Conservation (phyloP, 1,139 yeast genomes). For the Saccharomycopsis crataegensis region DNA sequence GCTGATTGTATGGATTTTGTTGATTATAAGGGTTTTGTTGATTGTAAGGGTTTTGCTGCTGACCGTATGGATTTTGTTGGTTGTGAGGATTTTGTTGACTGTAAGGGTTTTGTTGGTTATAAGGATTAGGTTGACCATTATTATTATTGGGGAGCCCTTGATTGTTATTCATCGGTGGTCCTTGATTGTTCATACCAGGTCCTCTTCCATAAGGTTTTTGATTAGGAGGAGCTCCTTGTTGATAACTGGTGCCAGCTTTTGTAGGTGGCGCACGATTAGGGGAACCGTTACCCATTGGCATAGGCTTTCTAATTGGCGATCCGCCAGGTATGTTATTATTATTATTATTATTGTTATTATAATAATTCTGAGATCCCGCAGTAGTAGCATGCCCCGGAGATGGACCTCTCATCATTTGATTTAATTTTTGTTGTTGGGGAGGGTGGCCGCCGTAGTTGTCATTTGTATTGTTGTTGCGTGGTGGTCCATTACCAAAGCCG, state of each 20-base stretch:
- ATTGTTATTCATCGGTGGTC: neutral
- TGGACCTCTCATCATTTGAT: constrained; percentile 3
- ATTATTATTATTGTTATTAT: neutral
- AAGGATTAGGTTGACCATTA: neutral
- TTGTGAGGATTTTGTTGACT: neutral
- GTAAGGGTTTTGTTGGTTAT: neutral
- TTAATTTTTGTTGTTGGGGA: neutral
- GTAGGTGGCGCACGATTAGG: constrained; percentile 2
- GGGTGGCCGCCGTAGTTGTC: neutral
- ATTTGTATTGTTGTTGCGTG: neutral
- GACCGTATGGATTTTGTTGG: neutral
- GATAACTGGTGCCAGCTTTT: neutral
- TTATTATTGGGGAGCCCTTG: neutral
- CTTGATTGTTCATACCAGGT: neutral
- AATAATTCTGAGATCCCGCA: neutral
- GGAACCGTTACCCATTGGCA: constrained; percentile 5
- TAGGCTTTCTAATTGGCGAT: constrained; percentile 4
- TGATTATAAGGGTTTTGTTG: neutral
- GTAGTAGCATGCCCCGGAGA: neutral
- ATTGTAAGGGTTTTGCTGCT: neutral
- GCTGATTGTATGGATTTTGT: neutral
- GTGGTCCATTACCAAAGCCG: neutral
- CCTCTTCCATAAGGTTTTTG: constrained; percentile 2
- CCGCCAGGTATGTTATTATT: neutral
- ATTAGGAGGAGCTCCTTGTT: neutral